Conservation (phyloP, 768 basidiomycete species). For the Gautieria morchelliformis region DNA sequence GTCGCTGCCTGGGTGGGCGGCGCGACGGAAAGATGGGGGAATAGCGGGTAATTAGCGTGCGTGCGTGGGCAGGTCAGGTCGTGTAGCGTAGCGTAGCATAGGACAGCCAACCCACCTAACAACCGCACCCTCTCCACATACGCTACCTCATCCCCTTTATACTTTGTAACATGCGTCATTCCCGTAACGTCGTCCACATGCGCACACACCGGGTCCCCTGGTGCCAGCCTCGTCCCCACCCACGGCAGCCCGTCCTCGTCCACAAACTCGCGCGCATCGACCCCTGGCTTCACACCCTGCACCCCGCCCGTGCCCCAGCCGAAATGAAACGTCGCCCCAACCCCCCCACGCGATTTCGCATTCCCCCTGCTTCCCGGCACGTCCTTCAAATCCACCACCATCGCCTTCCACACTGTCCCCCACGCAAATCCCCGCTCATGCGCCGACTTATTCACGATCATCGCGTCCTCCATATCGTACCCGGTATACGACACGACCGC, state of each 20-base stretch:
- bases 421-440: constrained; percentile 97
- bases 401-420: constrained; percentile 92
- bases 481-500: constrained; percentile 99
- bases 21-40: neutral
- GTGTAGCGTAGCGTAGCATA: no score
- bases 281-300: constrained; percentile 9
- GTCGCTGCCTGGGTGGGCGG: constrained; percentile 56
- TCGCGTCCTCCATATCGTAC: constrained; percentile 99
- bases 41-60: no score
- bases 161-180: constrained; percentile 79
- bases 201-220: constrained; percentile 77
- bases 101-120: constrained; percentile 45
- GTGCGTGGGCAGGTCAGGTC: no score
- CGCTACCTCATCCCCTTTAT: constrained; percentile 90
- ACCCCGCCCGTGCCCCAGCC: constrained; percentile 49
- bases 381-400: constrained; percentile 84
- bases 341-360: no score
- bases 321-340: constrained; percentile 60
- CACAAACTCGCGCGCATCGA: constrained; percentile 58
- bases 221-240: constrained; percentile 55
- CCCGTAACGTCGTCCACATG: constrained; percentile 82
- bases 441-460: constrained; percentile 98
- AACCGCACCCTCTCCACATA: constrained; percentile 89
- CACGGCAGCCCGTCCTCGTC: constrained; percentile 81
- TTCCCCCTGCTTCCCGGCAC: constrained; percentile 3